Evolutionary conservation across 2,329 filamentous ascomycete species (phyloP).

Genomic region (Akanthomyces uredinophilus): DNA sequence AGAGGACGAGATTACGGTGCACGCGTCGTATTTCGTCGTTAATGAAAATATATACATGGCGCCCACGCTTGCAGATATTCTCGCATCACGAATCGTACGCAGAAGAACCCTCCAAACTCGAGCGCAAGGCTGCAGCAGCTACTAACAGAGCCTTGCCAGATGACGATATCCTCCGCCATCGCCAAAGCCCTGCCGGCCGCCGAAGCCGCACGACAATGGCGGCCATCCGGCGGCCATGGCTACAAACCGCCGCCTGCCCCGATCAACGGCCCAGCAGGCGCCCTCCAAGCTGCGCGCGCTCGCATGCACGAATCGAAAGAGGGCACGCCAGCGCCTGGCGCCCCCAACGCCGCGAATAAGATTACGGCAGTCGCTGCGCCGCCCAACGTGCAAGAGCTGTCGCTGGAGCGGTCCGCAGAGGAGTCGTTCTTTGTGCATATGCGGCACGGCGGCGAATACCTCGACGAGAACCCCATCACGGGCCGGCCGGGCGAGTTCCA

Average conservation of each 20-base stretch:
- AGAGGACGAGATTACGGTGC: slow-evolving; percentile 55
- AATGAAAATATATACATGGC: slow-evolving; percentile 65
- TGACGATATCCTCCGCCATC: slow-evolving; percentile 51
- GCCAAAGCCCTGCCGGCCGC: slow-evolving; percentile 48
- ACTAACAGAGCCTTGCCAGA: slow-evolving; percentile 28
- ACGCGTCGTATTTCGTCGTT: slow-evolving; percentile 59
- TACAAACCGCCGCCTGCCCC: slow-evolving; percentile 39
- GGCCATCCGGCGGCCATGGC: slow-evolving; percentile 47
- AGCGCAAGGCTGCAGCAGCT: background rate
- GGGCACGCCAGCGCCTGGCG: slow-evolving; percentile 36
- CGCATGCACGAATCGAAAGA: slow-evolving; percentile 39
- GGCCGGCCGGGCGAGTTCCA: slow-evolving; percentile 62
- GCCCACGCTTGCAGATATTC: slow-evolving; percentile 53
- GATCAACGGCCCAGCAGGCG: slow-evolving; percentile 1
- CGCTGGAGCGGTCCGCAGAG: slow-evolving; percentile 46
- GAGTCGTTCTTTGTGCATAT: slow-evolving; percentile 54
- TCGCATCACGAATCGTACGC: slow-evolving; percentile 54
- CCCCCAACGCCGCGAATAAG: slow-evolving; percentile 13
- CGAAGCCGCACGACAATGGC: slow-evolving; percentile 49
- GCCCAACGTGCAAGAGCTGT: slow-evolving; percentile 35
- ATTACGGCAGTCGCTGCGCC: slow-evolving; percentile 23
- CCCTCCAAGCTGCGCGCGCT: slow-evolving; percentile 17
- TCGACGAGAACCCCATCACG: slow-evolving; percentile 64
- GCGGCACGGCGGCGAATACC: slow-evolving; percentile 58
- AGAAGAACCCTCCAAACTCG: too few relatives aligned